Conservation (phyloP, 73 alveolate species). For the Blepharisma japonicum region DNA sequence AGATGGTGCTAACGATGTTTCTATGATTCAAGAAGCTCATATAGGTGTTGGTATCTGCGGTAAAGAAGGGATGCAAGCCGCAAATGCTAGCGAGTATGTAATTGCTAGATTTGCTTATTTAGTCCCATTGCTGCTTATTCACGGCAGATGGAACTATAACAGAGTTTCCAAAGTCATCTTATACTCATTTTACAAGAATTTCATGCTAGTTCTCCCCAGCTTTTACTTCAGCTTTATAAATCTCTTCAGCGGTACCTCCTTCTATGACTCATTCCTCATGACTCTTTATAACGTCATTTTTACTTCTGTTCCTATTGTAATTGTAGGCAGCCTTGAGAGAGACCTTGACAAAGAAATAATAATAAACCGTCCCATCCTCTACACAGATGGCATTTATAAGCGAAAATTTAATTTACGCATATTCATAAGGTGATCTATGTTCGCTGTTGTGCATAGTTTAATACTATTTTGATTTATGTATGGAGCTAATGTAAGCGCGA, state of each 20-base stretch:
- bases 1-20: constrained; percentile 89
- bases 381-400: constrained; percentile 4
- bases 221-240: constrained; percentile 68
- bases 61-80: constrained; percentile 77
- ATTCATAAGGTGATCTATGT: neutral
- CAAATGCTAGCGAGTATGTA: constrained; percentile 80
- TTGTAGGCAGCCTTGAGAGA: constrained; percentile 77
- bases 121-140: constrained; percentile 74
- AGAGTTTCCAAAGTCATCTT: constrained; percentile 65
- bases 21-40: constrained; percentile 39
- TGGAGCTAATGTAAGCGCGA: neutral
- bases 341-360: constrained; percentile 25
- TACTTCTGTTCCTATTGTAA: constrained; percentile 81
- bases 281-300: constrained; percentile 80
- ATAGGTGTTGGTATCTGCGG: constrained; percentile 33
- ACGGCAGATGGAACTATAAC: constrained; percentile 92
- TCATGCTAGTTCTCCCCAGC: constrained; percentile 64
- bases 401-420: neutral
- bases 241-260: constrained; percentile 85
- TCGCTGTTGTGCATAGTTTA: constrained; percentile 1
- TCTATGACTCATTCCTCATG: constrained; percentile 82
- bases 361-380: neutral
- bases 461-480: neutral
- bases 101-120: constrained; percentile 75
- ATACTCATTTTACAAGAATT: constrained; percentile 80